Conservation (phyloP, 2,329 filamentous ascomycete genomes). For the Chlorencoelia australis region DNA sequence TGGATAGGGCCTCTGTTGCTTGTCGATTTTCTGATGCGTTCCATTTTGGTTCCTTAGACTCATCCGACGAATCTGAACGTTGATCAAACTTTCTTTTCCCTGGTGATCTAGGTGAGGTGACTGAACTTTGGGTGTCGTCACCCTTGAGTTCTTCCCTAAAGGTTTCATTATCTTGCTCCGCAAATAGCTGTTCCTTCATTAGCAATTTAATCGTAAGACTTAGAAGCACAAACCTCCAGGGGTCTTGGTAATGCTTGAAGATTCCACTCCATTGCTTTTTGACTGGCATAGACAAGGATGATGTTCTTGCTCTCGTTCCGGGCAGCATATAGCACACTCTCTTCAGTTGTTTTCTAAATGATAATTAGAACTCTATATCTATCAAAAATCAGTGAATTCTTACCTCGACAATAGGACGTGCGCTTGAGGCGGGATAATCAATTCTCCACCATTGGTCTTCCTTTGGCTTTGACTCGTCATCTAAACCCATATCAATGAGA, state of each 20-base stretch:
- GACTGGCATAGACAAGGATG: constrained; percentile 44
- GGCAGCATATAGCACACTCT: constrained; percentile 36
- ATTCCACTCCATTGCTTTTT: constrained; percentile 33
- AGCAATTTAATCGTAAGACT: constrained; percentile 2
- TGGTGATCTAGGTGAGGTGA: constrained; percentile 9
- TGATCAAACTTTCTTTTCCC: constrained; percentile 22
- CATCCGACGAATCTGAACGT: constrained; percentile 7
- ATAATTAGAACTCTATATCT: constrained; percentile 1
- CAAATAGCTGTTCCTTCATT: constrained; percentile 34
- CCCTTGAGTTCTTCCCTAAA: constrained; percentile 39
- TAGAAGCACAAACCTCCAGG: constrained; percentile 27
- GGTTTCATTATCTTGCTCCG: constrained; percentile 40
- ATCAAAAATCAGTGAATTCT: constrained; percentile 6
- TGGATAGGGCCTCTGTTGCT: no score
- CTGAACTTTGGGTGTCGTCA: constrained; percentile 7
- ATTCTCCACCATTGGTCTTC: constrained; percentile 48
- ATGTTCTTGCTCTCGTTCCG: constrained; percentile 39
- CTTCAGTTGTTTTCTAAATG: constrained; percentile 37
- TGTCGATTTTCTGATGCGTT: not conserved
- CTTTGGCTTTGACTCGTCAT: constrained; percentile 16
- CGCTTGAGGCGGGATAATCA: constrained; percentile 31
- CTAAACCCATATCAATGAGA: constrained; percentile 33
- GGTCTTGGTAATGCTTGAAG: constrained; percentile 28
- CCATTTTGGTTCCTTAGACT: constrained; percentile 1
- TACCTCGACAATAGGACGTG: constrained; percentile 41